Evolutionary conservation across 306 rosid species (phyloP).

Genomic region (Lathyrus sativus): DNA sequence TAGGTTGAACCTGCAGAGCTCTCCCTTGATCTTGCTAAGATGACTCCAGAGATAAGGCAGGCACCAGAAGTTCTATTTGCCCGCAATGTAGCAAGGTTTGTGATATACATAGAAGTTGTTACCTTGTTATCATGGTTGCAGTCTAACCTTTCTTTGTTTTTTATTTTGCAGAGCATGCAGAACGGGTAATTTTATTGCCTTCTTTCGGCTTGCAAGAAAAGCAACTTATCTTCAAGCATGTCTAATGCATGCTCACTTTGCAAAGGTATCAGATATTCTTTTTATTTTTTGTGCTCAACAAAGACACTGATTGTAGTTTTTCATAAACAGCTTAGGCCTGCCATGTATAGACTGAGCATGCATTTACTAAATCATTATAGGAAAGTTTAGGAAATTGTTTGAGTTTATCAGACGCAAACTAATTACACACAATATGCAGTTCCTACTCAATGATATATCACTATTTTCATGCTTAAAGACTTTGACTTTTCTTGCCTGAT

Average conservation of each 20-base stretch:
- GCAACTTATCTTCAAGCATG: conserved; percentile 98
- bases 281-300: conserved; percentile 28
- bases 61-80: conserved; percentile 91
- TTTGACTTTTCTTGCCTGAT: conserved; percentile 13
- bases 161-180: conserved; percentile 88
- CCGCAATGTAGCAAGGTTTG: conserved; percentile 88
- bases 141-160: conserved; percentile 40
- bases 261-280: conserved; percentile 66
- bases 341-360: conserved; percentile 20
- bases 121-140: conserved; percentile 16
- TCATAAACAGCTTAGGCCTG: conserved; percentile 27
- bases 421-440: conserved; percentile 2
- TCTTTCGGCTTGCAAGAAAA: conserved; percentile 86
- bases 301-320: conserved; percentile 27
- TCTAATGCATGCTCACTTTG: conserved; percentile 98
- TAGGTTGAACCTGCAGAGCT: conserved; percentile 99
- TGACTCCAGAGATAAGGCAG: conserved; percentile 94
- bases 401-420: conserved; percentile 26
- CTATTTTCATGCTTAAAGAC: conserved; percentile 16
- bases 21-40: conserved; percentile 97
- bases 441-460: conserved; percentile 18
- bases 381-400: conserved; percentile 35
- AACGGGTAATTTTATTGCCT: conserved; percentile 81
- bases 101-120: conserved; percentile 31
- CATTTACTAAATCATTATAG: conserved; percentile 31